phyloP scores from a whole-genome alignment of 805 yeast species.

The Crinitomyces ghanaensis region DNA sequence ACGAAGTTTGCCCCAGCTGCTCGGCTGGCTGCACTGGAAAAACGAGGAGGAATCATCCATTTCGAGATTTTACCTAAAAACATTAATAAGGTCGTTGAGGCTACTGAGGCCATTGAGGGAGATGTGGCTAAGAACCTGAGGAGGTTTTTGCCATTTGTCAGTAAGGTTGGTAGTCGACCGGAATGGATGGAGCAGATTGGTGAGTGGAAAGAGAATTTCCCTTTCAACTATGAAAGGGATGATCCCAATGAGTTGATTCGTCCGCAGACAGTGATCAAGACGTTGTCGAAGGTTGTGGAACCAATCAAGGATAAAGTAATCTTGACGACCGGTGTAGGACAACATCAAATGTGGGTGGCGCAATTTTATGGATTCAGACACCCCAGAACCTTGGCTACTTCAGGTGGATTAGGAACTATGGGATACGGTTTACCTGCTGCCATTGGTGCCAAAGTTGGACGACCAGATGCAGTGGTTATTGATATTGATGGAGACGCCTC shows the following conservation, averaged over 20 bases:
- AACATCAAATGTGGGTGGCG: slow-evolving; percentile 99
- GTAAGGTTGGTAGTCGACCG: slow-evolving; percentile 49
- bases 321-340: slow-evolving; percentile 97
- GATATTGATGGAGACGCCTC: slow-evolving; percentile 99
- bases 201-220: slow-evolving; percentile 78
- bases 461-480: slow-evolving; percentile 88
- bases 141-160: slow-evolving; percentile 58
- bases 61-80: slow-evolving; percentile 94
- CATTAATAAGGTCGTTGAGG: slow-evolving; percentile 89
- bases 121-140: slow-evolving; percentile 76
- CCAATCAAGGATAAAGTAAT: slow-evolving; percentile 60
- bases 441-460: slow-evolving; percentile 95
- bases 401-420: slow-evolving; percentile 99
- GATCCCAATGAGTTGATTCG: slow-evolving; percentile 44
- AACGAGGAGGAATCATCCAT: slow-evolving; percentile 92
- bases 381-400: slow-evolving; percentile 92
- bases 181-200: slow-evolving; percentile 69
- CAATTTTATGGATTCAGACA: slow-evolving; percentile 91
- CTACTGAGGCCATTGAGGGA: slow-evolving; percentile 94
- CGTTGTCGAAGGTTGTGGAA: slow-evolving; percentile 62
- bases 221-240: slow-evolving; percentile 72
- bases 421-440: slow-evolving; percentile 97
- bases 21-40: slow-evolving; percentile 73
- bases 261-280: slow-evolving; percentile 84
- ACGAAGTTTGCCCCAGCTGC: slow-evolving; percentile 91